Evolutionary conservation across 2,329 filamentous ascomycete species (phyloP), one percentile per base, ranked within the genome.

Genomic region (Verticillium nubilum): DNA sequence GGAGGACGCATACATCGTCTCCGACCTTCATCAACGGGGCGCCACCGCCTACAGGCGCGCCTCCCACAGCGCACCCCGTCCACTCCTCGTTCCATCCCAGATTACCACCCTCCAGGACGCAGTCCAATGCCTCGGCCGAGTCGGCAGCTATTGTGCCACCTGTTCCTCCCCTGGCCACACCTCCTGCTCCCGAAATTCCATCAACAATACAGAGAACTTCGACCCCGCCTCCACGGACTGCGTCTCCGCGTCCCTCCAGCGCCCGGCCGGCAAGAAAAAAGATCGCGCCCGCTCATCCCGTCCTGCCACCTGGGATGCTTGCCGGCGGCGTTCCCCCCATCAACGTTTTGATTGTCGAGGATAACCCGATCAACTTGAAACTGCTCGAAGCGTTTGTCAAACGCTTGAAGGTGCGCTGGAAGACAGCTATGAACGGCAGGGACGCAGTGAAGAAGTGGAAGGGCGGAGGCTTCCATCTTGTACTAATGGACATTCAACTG

Each of bases 401-500:
- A 76, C 84, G 92, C 55, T 81, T 99, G 56, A 97, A 97, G 70
- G 95, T 99, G 6, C 86, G 95, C 33, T 98, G 94, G 92, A 90
- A 95, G 74, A 96, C 92, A n/a, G 95, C 95, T 37, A 92, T 96
- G 82, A 97, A 98, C 72, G 95, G 95, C 26, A 86, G 88, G 64
- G 94, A 97, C 65, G 95, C 95, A 2, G 92, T 98, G 28, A 88
- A 85, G 62, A 97, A 97, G 75, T 99, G 95, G 94, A 87, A 91
- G 59, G 83, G 84, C 4, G 95, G 95, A 35, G 95, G 95, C 0
- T 98, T 97, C 70, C 95, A 99, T 76, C 77, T 99, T 64, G 95
- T 99, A 17, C 79, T 99, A 58, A 99, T 99, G 95, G 95, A 99
- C 72, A 98, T 99, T 65, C 95, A 98, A 72, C 81, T 99, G 60